phyloP scores from a whole-genome alignment of 73 alveolate genomes.

The Tetrahymena malaccensis region DNA sequence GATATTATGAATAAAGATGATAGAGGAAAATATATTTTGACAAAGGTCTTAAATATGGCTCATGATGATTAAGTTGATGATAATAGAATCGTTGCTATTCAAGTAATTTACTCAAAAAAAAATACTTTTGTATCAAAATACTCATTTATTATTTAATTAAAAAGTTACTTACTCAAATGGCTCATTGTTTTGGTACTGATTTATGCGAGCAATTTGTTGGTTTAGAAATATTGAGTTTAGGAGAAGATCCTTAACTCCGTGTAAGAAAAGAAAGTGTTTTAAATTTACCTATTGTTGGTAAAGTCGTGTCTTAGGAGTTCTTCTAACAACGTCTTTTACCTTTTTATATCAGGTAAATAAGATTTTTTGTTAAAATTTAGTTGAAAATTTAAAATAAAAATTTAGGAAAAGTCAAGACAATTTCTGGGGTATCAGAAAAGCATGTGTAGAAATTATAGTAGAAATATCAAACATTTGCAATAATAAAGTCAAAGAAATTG shows the following conservation, averaged over 20 bases:
- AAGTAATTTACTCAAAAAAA: neutral
- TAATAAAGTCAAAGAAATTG: constrained; percentile 31
- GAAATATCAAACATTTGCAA: constrained; percentile 48
- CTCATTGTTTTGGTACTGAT: neutral
- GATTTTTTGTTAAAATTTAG: neutral
- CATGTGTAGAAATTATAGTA: constrained; percentile 71
- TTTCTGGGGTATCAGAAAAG: constrained; percentile 79
- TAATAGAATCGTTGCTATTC: constrained; percentile 34
- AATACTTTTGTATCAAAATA: too few relatives aligned
- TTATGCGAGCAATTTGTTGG: neutral
- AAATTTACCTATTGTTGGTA: neutral
- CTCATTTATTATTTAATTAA: neutral
- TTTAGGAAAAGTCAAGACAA: constrained; percentile 52
- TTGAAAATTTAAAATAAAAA: neutral
- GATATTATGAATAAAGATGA: constrained; percentile 1
- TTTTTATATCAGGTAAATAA: neutral
- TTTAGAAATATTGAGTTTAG: neutral
- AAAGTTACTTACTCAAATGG: constrained; percentile 6
- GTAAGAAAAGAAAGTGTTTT: neutral
- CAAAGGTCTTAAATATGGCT: constrained; percentile 32
- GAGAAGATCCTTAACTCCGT: neutral
- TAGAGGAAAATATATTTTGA: constrained; percentile 9
- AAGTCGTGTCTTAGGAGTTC: neutral
- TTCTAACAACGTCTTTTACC: neutral
- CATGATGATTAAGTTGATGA: constrained; percentile 18